Conservation (phyloP, 2,329 filamentous ascomycete genomes). For the Chrysoporthe deuterocubensis region DNA sequence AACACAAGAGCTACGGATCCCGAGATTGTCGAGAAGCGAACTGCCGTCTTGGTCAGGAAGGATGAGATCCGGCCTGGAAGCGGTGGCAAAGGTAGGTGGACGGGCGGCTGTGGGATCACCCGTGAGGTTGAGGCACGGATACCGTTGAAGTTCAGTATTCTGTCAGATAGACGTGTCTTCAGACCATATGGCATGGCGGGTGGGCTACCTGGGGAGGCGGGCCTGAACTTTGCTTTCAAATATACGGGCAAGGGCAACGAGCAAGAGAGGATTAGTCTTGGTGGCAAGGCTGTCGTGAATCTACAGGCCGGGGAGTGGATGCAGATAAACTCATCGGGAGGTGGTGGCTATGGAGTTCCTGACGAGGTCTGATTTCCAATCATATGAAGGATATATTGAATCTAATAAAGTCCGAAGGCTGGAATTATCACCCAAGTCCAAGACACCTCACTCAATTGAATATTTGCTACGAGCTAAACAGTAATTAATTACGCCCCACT, state of each 20-base stretch:
- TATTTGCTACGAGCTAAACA: neutral
- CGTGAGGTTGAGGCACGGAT: slow-evolving; percentile 40
- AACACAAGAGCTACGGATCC: slow-evolving; percentile 38
- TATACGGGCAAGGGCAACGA: slow-evolving; percentile 33
- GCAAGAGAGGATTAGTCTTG: slow-evolving; percentile 39
- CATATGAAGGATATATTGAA: neutral
- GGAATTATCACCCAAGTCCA: neutral
- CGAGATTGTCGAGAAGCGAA: slow-evolving; percentile 41
- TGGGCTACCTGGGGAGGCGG: slow-evolving; percentile 34
- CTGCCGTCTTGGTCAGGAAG: slow-evolving; percentile 38
- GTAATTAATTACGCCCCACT: slow-evolving; percentile 42
- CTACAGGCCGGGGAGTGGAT: slow-evolving; percentile 40
- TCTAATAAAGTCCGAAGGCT: too few relatives aligned
- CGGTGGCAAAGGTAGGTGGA: slow-evolving; percentile 36
- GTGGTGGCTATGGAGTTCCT: slow-evolving; percentile 36
- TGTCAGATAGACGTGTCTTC: slow-evolving; percentile 41
- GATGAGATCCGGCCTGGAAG: slow-evolving; percentile 36
- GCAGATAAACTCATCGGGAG: slow-evolving; percentile 43
- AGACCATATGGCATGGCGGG: slow-evolving; percentile 41
- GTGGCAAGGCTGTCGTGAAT: slow-evolving; percentile 38
- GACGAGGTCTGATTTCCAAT: neutral
- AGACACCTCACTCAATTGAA: neutral
- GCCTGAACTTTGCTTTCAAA: slow-evolving; percentile 37
- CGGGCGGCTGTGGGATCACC: slow-evolving; percentile 40
- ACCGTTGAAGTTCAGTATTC: slow-evolving; percentile 41